phyloP scores from a whole-genome alignment of 2,329 filamentous ascomycete genomes.

The Ascosphaera acerosa region DNA sequence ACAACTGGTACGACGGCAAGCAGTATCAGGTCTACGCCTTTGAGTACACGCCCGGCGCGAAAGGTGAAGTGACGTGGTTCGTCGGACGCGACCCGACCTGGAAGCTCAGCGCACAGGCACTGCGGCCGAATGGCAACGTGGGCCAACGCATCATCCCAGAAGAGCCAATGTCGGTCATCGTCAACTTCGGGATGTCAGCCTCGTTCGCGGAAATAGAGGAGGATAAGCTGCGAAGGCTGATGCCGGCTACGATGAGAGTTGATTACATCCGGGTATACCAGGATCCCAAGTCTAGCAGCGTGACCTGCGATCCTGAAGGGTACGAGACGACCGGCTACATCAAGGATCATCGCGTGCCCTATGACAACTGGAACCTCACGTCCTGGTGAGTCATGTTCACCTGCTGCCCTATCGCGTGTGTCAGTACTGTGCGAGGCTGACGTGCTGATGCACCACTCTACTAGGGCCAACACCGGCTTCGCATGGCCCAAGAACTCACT shows the following conservation, averaged over 20 bases:
- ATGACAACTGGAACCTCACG: constrained; percentile 38
- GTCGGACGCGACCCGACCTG: constrained; percentile 39
- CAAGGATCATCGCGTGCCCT: constrained; percentile 31
- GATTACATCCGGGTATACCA: constrained; percentile 50
- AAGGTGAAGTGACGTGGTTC: constrained; percentile 41
- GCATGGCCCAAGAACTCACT: constrained; percentile 36
- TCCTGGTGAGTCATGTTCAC: constrained; percentile 25
- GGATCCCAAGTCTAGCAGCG: constrained; percentile 28
- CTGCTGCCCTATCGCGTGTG: too few species aligned
- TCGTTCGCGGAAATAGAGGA: constrained; percentile 38
- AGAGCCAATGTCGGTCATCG: constrained; percentile 40
- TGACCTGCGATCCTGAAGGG: constrained; percentile 42
- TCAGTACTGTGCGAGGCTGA: not conserved
- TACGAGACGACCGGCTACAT: constrained; percentile 46
- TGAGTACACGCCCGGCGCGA: constrained; percentile 34
- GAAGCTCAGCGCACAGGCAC: constrained; percentile 32
- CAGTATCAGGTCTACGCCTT: constrained; percentile 37
- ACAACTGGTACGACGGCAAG: constrained; percentile 39
- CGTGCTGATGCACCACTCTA: constrained; percentile 14
- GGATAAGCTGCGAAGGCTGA: constrained; percentile 26
- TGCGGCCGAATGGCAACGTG: constrained; percentile 44
- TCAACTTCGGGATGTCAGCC: constrained; percentile 45
- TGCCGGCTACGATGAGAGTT: constrained; percentile 40
- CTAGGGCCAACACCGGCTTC: constrained; percentile 25
- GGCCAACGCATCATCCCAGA: constrained; percentile 38